phyloP scores from a whole-genome alignment of 2,329 filamentous ascomycete genomes.

The Dothistroma pini region DNA sequence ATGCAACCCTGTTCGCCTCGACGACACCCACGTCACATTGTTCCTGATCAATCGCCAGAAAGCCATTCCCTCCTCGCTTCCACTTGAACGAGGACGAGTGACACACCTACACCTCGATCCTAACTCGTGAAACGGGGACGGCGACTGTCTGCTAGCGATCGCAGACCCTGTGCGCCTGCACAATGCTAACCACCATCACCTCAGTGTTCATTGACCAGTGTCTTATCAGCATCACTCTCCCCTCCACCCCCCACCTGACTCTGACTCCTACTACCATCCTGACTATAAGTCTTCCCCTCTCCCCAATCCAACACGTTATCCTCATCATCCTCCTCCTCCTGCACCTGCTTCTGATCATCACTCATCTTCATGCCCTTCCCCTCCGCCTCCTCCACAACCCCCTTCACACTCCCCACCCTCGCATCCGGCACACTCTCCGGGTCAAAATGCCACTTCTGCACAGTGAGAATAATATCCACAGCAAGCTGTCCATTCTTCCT shows the following conservation, averaged over 20 bases:
- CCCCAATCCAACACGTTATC: slow-evolving; percentile 26
- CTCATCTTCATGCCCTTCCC: slow-evolving; percentile 36
- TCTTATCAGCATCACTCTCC: slow-evolving; percentile 5
- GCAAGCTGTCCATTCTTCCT: slow-evolving; percentile 54
- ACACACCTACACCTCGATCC: background rate
- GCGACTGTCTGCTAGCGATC: no score
- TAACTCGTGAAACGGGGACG: no score
- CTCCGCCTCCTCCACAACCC: slow-evolving; percentile 35
- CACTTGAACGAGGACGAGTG: no score
- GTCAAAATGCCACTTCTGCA: slow-evolving; percentile 54
- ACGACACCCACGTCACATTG: background rate
- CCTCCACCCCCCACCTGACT: slow-evolving; percentile 5
- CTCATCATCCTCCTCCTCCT: slow-evolving; percentile 14
- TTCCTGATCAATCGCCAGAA: background rate
- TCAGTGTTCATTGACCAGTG: slow-evolving; percentile 9
- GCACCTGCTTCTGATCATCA: slow-evolving; percentile 25
- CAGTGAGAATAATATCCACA: slow-evolving; percentile 52
- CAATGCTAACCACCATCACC: no score
- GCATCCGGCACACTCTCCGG: slow-evolving; percentile 48
- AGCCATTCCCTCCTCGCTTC: no score
- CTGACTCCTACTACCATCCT: slow-evolving; percentile 12
- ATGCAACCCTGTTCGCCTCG: background rate
- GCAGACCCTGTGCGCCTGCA: no score
- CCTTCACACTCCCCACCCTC: slow-evolving; percentile 42
- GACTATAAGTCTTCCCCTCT: slow-evolving; percentile 16